phyloP scores from a whole-genome alignment of 2,329 filamentous ascomycete species.

The Colletotrichum acutatum region DNA sequence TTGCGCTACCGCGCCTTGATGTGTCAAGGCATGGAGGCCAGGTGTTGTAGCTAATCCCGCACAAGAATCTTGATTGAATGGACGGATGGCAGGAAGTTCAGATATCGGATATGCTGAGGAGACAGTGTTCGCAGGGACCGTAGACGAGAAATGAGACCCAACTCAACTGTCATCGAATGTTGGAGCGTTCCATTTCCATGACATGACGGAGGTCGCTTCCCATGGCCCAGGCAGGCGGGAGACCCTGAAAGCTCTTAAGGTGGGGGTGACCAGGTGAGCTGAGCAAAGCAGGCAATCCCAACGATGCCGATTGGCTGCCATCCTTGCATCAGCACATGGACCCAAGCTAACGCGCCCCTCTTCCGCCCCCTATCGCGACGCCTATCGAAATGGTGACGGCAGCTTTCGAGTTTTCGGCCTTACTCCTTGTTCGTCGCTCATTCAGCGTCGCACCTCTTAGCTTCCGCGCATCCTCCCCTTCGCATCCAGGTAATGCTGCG shows the following conservation, averaged over 20 bases:
- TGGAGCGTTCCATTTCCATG: too few relatives aligned
- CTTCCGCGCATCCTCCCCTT: conserved; percentile 40
- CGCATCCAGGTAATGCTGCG: conserved; percentile 39
- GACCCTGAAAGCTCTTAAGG: conserved; percentile 2
- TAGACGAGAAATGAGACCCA: too few relatives aligned
- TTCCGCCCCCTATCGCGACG: conserved; percentile 28
- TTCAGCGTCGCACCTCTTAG: conserved; percentile 43
- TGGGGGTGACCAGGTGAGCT: conserved; percentile 2
- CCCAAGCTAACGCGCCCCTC: conserved; percentile 31
- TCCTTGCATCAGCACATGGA: conserved; percentile 2
- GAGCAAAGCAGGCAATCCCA: conserved; percentile 8
- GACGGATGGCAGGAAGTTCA: background rate
- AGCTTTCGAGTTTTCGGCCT: conserved; percentile 25
- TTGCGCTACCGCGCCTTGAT: background rate
- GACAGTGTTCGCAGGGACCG: too few relatives aligned
- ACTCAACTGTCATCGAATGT: too few relatives aligned
- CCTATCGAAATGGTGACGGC: conserved; percentile 28
- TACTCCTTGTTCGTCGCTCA: conserved; percentile 18
- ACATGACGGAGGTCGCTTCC: background rate
- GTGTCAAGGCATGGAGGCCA: background rate
- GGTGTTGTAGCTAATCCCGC: background rate
- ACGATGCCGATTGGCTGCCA: conserved; percentile 18
- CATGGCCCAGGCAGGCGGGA: background rate
- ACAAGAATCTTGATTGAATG: background rate
- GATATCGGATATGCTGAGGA: background rate